Evolutionary conservation across 495 filamentous ascomycete genomes (phyloP).

Genomic region (Pyrenopolyporus hunteri): DNA sequence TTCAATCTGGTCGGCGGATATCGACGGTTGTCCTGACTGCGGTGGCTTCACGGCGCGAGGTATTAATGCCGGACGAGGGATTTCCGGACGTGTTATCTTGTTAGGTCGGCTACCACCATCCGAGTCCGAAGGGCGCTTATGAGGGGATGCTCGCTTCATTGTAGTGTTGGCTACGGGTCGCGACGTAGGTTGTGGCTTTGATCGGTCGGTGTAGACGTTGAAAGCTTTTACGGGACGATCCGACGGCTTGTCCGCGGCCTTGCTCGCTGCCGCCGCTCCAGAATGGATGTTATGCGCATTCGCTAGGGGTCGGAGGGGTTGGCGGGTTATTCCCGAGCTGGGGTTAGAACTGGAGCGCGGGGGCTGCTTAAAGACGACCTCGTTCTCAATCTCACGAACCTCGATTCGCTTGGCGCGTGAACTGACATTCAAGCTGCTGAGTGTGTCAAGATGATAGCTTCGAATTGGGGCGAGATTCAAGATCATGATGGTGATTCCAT

Average conservation of each 20-base stretch:
- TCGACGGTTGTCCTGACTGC: slow-evolving; percentile 44
- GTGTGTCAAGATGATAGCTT: slow-evolving; percentile 90
- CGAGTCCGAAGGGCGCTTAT: slow-evolving; percentile 54
- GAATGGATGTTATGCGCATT: slow-evolving; percentile 66
- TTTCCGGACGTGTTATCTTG: slow-evolving; percentile 51
- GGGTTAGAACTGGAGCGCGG: slow-evolving; percentile 59
- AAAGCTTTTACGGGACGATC: slow-evolving; percentile 85
- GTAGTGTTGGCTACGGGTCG: slow-evolving; percentile 45
- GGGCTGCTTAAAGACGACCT: slow-evolving; percentile 79
- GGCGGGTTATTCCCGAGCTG: slow-evolving; percentile 61
- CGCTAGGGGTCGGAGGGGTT: slow-evolving; percentile 77
- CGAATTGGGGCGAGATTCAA: slow-evolving; percentile 86
- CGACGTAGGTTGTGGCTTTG: slow-evolving; percentile 49
- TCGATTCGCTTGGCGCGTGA: slow-evolving; percentile 97
- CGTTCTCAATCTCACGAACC: slow-evolving; percentile 91
- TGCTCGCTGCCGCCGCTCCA: slow-evolving; percentile 46
- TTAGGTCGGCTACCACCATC: slow-evolving; percentile 44
- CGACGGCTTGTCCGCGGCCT: slow-evolving; percentile 54
- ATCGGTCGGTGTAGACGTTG: slow-evolving; percentile 77
- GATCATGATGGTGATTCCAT: slow-evolving; percentile 95
- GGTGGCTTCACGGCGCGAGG: slow-evolving; percentile 50
- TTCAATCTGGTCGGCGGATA: slow-evolving; percentile 83
- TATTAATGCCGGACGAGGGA: slow-evolving; percentile 24
- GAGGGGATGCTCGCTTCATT: slow-evolving; percentile 43
- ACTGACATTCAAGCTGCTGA: slow-evolving; percentile 93